These are phyloP conservation scores for Arabidopsis hybrid DNA, from an alignment of 441 rosid species.

Conservation along the genomic window DNA sequence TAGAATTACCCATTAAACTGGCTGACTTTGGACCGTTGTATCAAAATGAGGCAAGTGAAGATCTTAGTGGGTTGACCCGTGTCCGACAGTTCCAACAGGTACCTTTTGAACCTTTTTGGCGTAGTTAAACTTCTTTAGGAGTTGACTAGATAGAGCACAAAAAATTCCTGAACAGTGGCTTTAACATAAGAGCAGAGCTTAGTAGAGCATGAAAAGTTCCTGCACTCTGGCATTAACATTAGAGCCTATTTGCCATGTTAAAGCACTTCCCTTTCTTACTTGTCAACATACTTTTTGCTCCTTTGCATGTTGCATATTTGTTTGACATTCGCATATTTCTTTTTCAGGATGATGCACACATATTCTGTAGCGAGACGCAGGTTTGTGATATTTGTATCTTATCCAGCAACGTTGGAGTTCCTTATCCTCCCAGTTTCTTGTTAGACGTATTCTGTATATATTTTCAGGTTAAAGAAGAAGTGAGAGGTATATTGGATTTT, in stretches of 20 bases:
- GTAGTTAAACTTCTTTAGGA: neutral
- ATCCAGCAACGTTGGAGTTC: conserved; percentile 17
- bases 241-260: conserved; percentile 2
- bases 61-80: conserved; percentile 92
- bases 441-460: conserved; percentile 32
- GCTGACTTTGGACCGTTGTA: conserved; percentile 98
- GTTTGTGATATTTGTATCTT: conserved; percentile 49
- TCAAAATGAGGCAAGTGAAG: conserved; percentile 98
- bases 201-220: conserved; percentile 2
- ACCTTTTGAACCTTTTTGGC: neutral
- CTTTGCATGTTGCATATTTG: conserved; percentile 14
- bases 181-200: conserved; percentile 16
- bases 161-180: neutral
- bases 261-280: neutral
- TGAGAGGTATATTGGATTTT: conserved; percentile 79
- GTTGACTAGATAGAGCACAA: neutral
- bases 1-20: conserved; percentile 90
- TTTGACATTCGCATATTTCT: conserved; percentile 25
- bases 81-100: conserved; percentile 97
- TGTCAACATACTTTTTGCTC: conserved; percentile 4
- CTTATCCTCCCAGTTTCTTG: conserved; percentile 23
- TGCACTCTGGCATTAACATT: conserved; percentile 7
- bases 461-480: conserved; percentile 89
- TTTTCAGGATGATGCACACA: conserved; percentile 96
- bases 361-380: conserved; percentile 91